phyloP scores from a whole-genome alignment of 176 grass and related monocot genomes.

The Oryza meridionalis region DNA sequence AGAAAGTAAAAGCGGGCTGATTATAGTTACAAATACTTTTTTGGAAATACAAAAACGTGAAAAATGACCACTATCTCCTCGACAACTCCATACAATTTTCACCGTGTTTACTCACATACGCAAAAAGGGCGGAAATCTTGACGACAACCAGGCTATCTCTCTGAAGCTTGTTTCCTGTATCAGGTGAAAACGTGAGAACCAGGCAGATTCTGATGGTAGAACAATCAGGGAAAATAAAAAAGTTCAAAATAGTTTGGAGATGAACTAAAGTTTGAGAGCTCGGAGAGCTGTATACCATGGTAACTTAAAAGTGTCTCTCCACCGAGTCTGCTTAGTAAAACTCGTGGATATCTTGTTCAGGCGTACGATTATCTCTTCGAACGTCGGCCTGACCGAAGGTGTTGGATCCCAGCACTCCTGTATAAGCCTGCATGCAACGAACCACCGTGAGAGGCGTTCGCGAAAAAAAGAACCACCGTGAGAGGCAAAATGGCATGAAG shows the following conservation, averaged over 20 bases:
- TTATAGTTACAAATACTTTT: slow-evolving; percentile 23
- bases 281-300: slow-evolving; percentile 61
- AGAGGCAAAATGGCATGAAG: not conserved
- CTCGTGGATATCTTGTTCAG: slow-evolving; percentile 60
- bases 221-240: not conserved
- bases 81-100: slow-evolving; percentile 32
- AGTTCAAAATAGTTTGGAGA: slow-evolving; percentile 3
- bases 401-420: slow-evolving; percentile 81
- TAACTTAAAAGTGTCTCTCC: slow-evolving; percentile 83
- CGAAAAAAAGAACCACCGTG: slow-evolving; percentile 20
- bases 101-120: slow-evolving; percentile 34
- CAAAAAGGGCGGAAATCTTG: not conserved
- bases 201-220: not conserved
- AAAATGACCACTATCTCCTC: slow-evolving; percentile 13
- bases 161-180: slow-evolving; percentile 55
- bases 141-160: slow-evolving; percentile 8
- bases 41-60: slow-evolving; percentile 8
- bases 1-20: slow-evolving; percentile 15
- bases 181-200: slow-evolving; percentile 22
- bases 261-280: not conserved
- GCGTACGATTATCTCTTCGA: slow-evolving; percentile 77
- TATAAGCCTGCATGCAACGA: slow-evolving; percentile 64
- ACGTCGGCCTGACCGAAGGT: slow-evolving; percentile 64
- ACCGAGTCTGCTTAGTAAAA: slow-evolving; percentile 57
- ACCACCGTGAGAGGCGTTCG: slow-evolving; percentile 6